Base-by-base conservation (phyloP, 176 grass and related monocot species). In the Bonia amplexicaulis region DNA sequence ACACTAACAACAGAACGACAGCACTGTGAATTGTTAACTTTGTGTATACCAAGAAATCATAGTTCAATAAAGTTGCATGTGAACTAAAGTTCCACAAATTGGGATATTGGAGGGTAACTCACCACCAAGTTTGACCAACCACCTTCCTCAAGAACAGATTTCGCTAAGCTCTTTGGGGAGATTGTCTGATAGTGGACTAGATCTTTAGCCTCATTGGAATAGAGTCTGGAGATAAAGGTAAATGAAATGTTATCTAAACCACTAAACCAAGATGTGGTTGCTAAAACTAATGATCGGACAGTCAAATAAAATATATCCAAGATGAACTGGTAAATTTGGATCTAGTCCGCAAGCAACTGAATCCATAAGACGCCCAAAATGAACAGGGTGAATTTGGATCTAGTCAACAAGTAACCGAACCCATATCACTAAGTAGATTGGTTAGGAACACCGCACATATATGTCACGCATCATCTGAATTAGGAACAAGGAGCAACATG, bases 91-190 rank as follows among this genome's bases (percentile, higher is more conserved):
- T 66, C 39, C 37, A 57, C 51, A 29, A 78, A 79, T 61, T 75
- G 62, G 82, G 46, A 26, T 64, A 70, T n/a, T 69, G 27, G 52
- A 40, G 37, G 39, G 4, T 22, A 67, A 87, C 91, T 93, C 80
- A 98, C 96, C 78, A 98, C 84, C 61, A 98, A 51, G 40, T 92
- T 88, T 69, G 93, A 98, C 96, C 96, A 98, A 40, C 96, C 96
- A 88, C 91, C 96, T 85, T 98, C 93, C 39, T 90, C 71, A 53
- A 98, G 80, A 87, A 98, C 86, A 74, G 77, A 90, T 71, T 92
- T 89, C 73, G 85, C 90, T 82, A 95, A 88, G 62, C 71, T 87
- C 62, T 89, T 87, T 20, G 80, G 85, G 16, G 93, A 93, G 61
- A 95, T 25, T 79, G 89, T 94, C 71, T 86, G 90, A 83, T 98